Base-by-base conservation (phyloP, 1,284 basidiomycete species). In the Heterobasidion annosum region DNA sequence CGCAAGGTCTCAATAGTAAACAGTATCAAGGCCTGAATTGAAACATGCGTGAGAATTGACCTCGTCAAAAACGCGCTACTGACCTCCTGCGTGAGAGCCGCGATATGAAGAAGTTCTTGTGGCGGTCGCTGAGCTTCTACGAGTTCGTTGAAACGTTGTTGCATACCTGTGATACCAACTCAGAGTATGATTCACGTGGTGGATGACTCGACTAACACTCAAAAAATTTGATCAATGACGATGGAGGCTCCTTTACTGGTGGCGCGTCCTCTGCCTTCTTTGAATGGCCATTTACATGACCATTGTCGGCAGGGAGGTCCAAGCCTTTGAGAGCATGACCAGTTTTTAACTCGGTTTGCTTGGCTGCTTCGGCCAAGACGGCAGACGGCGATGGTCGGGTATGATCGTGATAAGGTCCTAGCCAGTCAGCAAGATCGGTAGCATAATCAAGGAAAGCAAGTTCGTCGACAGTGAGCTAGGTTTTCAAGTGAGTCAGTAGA, bases 261-360 rank as follows among this genome's bases (percentile, higher is more conserved):
- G 83, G 85, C 33, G 77, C 72, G 56, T 88, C 85, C 57, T 85
- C 84, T 46, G 82, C 81, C 65, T 88, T 88, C 69, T 83, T 88
- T 6, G 70, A 62, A 46, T 76, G 70, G 3, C 77, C 80, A 60
- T 82, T 83, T 7, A 68, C 58, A 48, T 66, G 64, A 16, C 73
- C 76, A 57, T 76, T 76, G 34, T 65, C 62, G 33, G 72, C 68
- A 50, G 77, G 70, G 33, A 78, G 65, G 55, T 83, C 79, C 34
- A 85, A 68, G 7, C 82, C 81, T 62, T 81, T 83, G 54, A 85
- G 67, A 4, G 85, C 79, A 58, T 82, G 75, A 0, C 84, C 84
- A 0, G 81, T 83, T 67, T 86, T 88, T 50, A 81, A 67, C 63
- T 87, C 82, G 0, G 81, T 78, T 63, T 81, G 76, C 60, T 82